Conservation (phyloP, 2,329 filamentous ascomycete species). For the Exophiala bonariae region DNA sequence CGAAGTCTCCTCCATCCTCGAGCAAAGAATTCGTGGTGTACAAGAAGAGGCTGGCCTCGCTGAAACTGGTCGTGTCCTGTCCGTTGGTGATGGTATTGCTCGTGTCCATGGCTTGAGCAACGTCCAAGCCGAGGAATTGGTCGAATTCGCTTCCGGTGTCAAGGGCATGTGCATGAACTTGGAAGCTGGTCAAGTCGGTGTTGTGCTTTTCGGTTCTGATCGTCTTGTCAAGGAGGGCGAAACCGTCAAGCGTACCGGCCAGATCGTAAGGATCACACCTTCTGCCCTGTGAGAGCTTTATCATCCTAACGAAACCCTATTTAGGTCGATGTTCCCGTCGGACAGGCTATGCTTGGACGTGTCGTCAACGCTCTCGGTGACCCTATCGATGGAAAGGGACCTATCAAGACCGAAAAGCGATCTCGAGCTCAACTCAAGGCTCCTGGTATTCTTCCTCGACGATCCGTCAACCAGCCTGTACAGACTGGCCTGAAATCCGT, state of each 20-base stretch:
- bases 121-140: constrained; percentile 99
- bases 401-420: constrained; percentile 86
- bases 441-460: constrained; percentile 94
- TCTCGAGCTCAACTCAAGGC: constrained; percentile 99
- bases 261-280: constrained; percentile 72
- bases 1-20: constrained; percentile 98
- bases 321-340: constrained; percentile 95
- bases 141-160: constrained; percentile 99
- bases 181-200: constrained; percentile 99
- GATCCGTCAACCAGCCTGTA: constrained; percentile 96
- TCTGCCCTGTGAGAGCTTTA: constrained; percentile 12
- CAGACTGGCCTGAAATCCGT: constrained; percentile 99
- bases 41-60: constrained; percentile 94
- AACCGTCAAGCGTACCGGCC: constrained; percentile 98
- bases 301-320: constrained; percentile 21
- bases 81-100: constrained; percentile 99
- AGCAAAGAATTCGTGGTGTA: constrained; percentile 98
- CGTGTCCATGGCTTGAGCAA: constrained; percentile 99
- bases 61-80: constrained; percentile 98
- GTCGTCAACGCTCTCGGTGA: constrained; percentile 98
- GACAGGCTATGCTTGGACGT: constrained; percentile 89
- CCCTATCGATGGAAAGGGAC: constrained; percentile 99
- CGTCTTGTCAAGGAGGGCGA: constrained; percentile 99
- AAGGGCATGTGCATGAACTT: constrained; percentile 99
- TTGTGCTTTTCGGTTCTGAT: constrained; percentile 99